Evolutionary conservation across 2,329 filamentous ascomycete species (phyloP), one percentile per base, ranked within the genome.

Genomic region (Xylariaceae sp.): DNA sequence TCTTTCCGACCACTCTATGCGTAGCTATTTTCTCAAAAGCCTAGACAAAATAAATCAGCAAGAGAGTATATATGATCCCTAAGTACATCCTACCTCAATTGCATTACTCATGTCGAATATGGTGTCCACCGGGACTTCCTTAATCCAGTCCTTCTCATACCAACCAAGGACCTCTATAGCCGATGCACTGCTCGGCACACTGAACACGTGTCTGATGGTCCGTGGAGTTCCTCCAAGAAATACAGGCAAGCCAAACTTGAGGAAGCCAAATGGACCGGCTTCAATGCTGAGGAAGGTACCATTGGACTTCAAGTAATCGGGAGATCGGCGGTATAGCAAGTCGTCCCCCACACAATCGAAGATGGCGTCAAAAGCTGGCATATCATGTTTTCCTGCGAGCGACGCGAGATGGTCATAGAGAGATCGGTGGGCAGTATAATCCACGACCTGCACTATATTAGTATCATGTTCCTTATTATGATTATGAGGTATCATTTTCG

Each of bases 261-360:
- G 34, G 17, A 44, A 39, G n/a, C 54, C 51, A 0, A 41, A 40
- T 11, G 46, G 46, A 9, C 46, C 46, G 19, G 15, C 30, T 15
- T 42, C 53, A 32, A 59, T 55, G 28, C 34, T 51, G 15, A 55
- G 33, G 37, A 47, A 56, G 15, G 39, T 50, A 4, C 53, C 53
- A 8, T 47, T 34, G 4, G 39, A 31, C 33, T 51, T 52, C 2
- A 55, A 48, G 34, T 54, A 56, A 3, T n/a, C 41, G 4, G 49
- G 48, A 12, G 44, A 56, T 19, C 32, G 43, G 36, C 48, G 43
- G 38, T 48, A 56, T 3, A 56, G 47, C 22, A 26, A 44, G 35
- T 54, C 40, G 29, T 55, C 42, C 4, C 54, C 54, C 9, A 56
- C 46, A 33, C 51, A 55, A 39, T 56, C 53, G 28, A 55, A 34